These are phyloP conservation scores for Trifolium repens DNA, from an alignment of 306 rosid genomes.

Conservation along the genomic window DNA sequence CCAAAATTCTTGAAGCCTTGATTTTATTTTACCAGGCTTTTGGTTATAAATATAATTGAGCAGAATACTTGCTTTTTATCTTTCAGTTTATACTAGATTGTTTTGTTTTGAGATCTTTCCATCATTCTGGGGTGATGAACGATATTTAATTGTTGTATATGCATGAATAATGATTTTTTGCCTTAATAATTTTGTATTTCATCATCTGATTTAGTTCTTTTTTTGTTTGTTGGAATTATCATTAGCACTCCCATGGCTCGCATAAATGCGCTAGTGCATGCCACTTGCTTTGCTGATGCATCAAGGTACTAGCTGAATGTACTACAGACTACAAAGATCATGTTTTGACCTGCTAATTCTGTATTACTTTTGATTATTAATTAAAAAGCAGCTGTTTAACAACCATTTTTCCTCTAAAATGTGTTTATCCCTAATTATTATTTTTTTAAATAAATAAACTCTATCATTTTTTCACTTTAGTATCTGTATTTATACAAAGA, in stretches of 20 bases:
- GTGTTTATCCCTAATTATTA: not conserved
- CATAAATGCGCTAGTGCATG: constrained; percentile 81
- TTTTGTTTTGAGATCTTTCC: constrained; percentile 22
- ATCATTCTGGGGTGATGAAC: constrained; percentile 17
- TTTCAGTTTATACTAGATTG: constrained; percentile 7
- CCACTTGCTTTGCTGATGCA: constrained; percentile 92
- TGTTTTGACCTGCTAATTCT: constrained; percentile 34
- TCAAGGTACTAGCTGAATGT: constrained; percentile 67
- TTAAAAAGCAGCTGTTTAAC: not conserved
- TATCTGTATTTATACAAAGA: not conserved
- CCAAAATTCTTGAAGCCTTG: constrained; percentile 25
- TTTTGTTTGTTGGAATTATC: constrained; percentile 12
- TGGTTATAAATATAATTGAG: not conserved
- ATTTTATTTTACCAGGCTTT: constrained; percentile 6
- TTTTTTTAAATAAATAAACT: not conserved
- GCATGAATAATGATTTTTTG: constrained; percentile 25
- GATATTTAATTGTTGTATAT: constrained; percentile 26
- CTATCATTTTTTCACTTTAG: not conserved
- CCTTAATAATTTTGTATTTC: constrained; percentile 33
- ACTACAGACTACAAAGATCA: constrained; percentile 31
- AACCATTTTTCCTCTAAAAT: not conserved
- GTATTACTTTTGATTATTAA: constrained; percentile 14
- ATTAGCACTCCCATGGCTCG: constrained; percentile 80
- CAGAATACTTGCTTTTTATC: constrained; percentile 17
- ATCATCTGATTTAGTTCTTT: constrained; percentile 27